Percentiles rank a stretch among this genome's conserved stretches.
Conservation (phyloP, 495 filamentous ascomycete species). For the Letharia columbiana region DNA sequence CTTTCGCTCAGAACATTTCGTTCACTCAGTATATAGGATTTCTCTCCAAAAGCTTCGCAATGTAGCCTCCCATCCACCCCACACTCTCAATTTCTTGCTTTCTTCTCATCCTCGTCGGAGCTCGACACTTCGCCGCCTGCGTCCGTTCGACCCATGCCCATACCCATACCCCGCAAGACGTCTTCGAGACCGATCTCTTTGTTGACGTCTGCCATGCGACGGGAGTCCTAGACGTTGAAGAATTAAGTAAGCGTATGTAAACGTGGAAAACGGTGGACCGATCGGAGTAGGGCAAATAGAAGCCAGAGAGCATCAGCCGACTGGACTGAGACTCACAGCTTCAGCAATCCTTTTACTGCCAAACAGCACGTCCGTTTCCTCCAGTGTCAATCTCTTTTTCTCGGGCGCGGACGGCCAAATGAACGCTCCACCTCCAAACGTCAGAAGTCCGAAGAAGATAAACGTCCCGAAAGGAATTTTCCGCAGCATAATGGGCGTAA, state of each 20-base stretch:
- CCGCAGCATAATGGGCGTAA: conserved; percentile 53
- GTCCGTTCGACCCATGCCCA: conserved; percentile 8
- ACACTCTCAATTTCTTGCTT: conserved; percentile 1
- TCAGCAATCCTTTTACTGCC: conserved; percentile 21
- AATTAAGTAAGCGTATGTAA: neutral
- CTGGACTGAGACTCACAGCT: conserved; percentile 33
- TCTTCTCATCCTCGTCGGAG: conserved; percentile 9
- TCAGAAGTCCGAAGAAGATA: conserved; percentile 29
- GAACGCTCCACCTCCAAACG: conserved; percentile 22
- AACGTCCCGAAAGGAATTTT: conserved; percentile 35
- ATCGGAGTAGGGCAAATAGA: neutral
- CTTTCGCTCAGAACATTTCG: too few species aligned
- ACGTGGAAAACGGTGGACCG: conserved; percentile 18
- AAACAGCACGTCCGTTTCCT: conserved; percentile 40
- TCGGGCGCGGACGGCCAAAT: conserved; percentile 48
- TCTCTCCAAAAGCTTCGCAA: too few species aligned
- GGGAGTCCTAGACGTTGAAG: neutral
- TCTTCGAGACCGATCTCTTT: conserved; percentile 56
- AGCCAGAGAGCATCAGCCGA: neutral
- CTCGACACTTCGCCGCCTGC: neutral
- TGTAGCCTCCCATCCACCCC: neutral
- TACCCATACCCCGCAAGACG: conserved; percentile 8
- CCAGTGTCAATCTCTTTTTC: conserved; percentile 50
- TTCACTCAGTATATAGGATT: too few species aligned
- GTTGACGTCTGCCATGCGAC: conserved; percentile 58